Evolutionary conservation across 495 filamentous ascomycete species (phyloP), one percentile per base, ranked within the genome.

Genomic region (Penicillium paxilli): DNA sequence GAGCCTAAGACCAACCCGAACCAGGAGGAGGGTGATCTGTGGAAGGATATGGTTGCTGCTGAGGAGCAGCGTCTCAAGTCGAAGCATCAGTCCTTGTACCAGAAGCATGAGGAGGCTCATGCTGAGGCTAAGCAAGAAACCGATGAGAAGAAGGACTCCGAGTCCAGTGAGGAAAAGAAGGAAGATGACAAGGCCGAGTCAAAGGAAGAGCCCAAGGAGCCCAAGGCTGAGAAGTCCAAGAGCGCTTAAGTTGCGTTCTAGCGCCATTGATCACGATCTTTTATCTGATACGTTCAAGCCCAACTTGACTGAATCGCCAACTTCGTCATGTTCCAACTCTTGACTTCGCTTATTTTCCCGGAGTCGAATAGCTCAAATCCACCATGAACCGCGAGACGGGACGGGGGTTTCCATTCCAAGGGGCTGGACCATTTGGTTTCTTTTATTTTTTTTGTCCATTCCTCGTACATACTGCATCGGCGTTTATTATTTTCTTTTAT

Each of bases 21-120:
- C 82, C 83, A 38, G 87, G 90, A 75, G 74, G 80, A 68, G 86
- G 87, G 91, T 70, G 90, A 96, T 70, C 77, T 95, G 57, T 97
- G 92, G 92, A 88, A 86, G 76, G 88, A 91, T 59, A 92, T 91
- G 88, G 87, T 92, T 52, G 87, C 78, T 52, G 79, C 87, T 40
- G 89, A 92, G 78, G 88, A 92, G 80, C 75, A 79, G 62, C 76
- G 85, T 25, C 63, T 90, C 35, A 82, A 75, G 25, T 75, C 75
- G 24, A 81, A 83, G 65, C 83, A 86, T 67, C 65, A 77, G 58
- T 60, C 72, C 28, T 51, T 77, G 12, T 72, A 71, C 45, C 58
- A 69, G 32, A 54, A 75, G 63, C 55, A 64, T 24, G 47, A 66
- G 44, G 46, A 61, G 33, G 30, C 58, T 44, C 47, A 49, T 24